phyloP scores from a whole-genome alignment of 495 filamentous ascomycete genomes.

The Penicillium nucicola region DNA sequence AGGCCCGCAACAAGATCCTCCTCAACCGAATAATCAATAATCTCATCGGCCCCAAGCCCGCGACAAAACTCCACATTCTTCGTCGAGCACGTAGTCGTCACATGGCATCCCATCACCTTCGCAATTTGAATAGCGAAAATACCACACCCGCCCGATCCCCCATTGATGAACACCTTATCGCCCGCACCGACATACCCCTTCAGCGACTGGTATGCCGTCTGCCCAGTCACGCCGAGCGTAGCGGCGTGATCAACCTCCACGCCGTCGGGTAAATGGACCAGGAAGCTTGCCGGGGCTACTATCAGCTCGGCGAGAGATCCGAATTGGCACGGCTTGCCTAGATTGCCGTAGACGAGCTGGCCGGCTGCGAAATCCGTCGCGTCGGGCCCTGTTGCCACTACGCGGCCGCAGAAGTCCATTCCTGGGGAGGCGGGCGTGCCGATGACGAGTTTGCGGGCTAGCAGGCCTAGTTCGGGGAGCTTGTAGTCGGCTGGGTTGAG shows the following conservation, averaged over 20 bases:
- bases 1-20: constrained; percentile 46
- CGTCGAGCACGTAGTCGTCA: constrained; percentile 57
- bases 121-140: constrained; percentile 62
- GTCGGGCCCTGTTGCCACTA: constrained; percentile 39
- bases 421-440: constrained; percentile 51
- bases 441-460: constrained; percentile 33
- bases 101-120: constrained; percentile 57
- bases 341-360: constrained; percentile 53
- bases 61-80: constrained; percentile 54
- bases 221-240: constrained; percentile 47
- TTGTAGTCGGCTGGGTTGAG: constrained; percentile 76
- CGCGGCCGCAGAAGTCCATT: constrained; percentile 60
- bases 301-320: constrained; percentile 56
- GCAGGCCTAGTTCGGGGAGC: constrained; percentile 49
- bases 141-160: constrained; percentile 60
- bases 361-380: constrained; percentile 37
- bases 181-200: constrained; percentile 46
- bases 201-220: constrained; percentile 58
- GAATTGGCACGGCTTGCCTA: constrained; percentile 31
- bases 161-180: constrained; percentile 63
- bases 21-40: constrained; percentile 59
- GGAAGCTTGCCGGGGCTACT: constrained; percentile 11
- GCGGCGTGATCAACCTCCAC: constrained; percentile 48
- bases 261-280: constrained; percentile 44
- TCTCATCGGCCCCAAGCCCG: constrained; percentile 59